A percentile compares a stretch with the other conserved stretches of the same genome.
phyloP scores from a whole-genome alignment of 2,329 filamentous ascomycete genomes.

The Xenosphaeropsis pyriputrescens region DNA sequence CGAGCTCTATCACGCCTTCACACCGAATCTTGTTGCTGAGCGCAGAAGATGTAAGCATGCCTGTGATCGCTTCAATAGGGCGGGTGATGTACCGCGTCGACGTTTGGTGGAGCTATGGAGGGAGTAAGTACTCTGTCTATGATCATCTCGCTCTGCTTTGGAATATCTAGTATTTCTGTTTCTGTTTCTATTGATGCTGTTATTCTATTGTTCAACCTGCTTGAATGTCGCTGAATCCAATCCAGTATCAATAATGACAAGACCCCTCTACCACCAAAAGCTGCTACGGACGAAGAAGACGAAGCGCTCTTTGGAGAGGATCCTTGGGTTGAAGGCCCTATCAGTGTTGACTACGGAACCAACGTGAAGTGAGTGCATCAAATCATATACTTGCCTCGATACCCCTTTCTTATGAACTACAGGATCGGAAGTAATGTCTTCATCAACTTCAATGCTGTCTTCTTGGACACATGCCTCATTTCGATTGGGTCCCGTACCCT shows the following conservation, averaged over 20 bases:
- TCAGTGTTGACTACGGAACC: slow-evolving; percentile 64
- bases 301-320: slow-evolving; percentile 46
- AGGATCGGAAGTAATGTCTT: slow-evolving; percentile 56
- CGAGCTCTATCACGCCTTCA: slow-evolving; percentile 63
- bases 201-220: too few species aligned
- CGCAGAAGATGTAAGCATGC: slow-evolving; percentile 49
- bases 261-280: slow-evolving; percentile 44
- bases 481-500: slow-evolving; percentile 65
- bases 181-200: too few species aligned
- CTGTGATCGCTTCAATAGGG: slow-evolving; percentile 47
- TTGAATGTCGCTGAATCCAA: too few species aligned
- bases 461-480: slow-evolving; percentile 64
- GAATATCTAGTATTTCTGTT: not conserved
- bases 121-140: slow-evolving; percentile 36
- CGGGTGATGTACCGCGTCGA: slow-evolving; percentile 43
- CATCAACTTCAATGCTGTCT: slow-evolving; percentile 61
- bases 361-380: slow-evolving; percentile 39
- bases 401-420: slow-evolving; percentile 2
- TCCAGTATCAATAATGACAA: slow-evolving; percentile 46
- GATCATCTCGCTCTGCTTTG: slow-evolving; percentile 2
- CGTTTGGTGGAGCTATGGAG: slow-evolving; percentile 52
- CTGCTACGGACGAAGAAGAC: slow-evolving; percentile 44
- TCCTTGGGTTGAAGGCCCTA: slow-evolving; percentile 55
- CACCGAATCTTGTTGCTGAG: slow-evolving; percentile 47
- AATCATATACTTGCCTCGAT: not conserved